Conservation (phyloP, 306 rosid species). For the Canavalia ensiformis region DNA sequence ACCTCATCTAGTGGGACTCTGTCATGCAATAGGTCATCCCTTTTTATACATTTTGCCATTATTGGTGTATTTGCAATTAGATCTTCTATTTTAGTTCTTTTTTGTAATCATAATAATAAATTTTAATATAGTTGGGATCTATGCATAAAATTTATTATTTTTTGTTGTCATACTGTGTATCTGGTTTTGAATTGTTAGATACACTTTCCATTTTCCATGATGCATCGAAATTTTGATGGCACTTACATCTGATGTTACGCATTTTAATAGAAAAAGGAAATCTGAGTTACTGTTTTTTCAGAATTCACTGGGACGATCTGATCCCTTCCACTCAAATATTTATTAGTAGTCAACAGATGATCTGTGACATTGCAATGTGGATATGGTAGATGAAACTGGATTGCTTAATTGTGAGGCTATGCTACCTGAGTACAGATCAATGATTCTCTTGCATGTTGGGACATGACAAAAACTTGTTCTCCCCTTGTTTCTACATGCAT, state of each 20-base stretch:
- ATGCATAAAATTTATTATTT: conserved; percentile 8
- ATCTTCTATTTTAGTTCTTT: neutral
- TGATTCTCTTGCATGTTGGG: conserved; percentile 30
- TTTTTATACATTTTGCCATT: neutral
- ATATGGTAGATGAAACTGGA: conserved; percentile 34
- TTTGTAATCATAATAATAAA: neutral
- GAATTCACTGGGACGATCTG: conserved; percentile 10
- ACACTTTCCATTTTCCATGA: neutral
- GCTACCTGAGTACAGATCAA: neutral
- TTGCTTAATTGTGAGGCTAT: conserved; percentile 34
- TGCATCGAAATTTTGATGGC: conserved; percentile 20
- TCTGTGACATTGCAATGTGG: conserved; percentile 14
- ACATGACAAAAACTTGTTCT: conserved; percentile 22
- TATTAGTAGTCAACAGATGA: conserved; percentile 9
- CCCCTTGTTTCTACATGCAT: conserved; percentile 36
- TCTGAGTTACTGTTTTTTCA: neutral
- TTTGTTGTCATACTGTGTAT: neutral
- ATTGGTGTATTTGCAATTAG: conserved; percentile 2
- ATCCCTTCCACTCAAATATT: conserved; percentile 3
- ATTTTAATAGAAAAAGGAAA: conserved; percentile 34
- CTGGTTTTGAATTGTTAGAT: conserved; percentile 25
- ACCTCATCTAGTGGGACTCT: neutral
- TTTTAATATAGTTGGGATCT: neutral
- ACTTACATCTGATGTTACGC: conserved; percentile 4
- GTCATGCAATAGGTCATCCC: neutral